phyloP scores from a whole-genome alignment of 2,329 filamentous ascomycete species.

The Alternaria conjuncta region DNA sequence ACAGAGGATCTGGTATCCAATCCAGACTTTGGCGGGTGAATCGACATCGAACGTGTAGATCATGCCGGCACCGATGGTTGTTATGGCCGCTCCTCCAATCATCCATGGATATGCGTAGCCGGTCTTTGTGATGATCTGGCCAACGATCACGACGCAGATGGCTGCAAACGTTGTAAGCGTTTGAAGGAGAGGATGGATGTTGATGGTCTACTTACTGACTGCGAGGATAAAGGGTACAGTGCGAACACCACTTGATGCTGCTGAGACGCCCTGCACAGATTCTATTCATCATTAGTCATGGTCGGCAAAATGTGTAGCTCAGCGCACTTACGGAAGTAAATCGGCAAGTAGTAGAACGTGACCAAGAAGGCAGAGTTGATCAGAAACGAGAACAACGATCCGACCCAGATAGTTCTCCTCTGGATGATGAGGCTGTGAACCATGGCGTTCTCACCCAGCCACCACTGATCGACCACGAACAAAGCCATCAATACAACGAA shows the following conservation, averaged over 20 bases:
- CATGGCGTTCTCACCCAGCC: constrained; percentile 50
- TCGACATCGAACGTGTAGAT: constrained; percentile 51
- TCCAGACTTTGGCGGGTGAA: constrained; percentile 49
- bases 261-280: constrained; percentile 28
- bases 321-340: constrained; percentile 57
- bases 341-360: constrained; percentile 55
- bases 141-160: constrained; percentile 6
- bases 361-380: constrained; percentile 41
- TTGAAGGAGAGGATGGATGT: constrained; percentile 1
- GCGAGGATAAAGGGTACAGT: constrained; percentile 53
- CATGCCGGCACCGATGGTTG: constrained; percentile 49
- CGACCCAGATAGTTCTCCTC: constrained; percentile 45
- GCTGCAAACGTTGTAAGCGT: background rate
- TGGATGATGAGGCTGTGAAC: constrained; percentile 49
- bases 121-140: constrained; percentile 21
- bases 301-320: background rate
- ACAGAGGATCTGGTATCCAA: constrained; percentile 55
- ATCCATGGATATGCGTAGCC: constrained; percentile 49
- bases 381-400: constrained; percentile 48
- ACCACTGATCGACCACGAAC: constrained; percentile 48
- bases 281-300: background rate
- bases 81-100: constrained; percentile 36
- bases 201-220: constrained; percentile 9
- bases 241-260: constrained; percentile 50
- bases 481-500: constrained; percentile 47